phyloP scores from a whole-genome alignment of 2,329 filamentous ascomycete genomes.

The Colletotrichum euphorbiae region DNA sequence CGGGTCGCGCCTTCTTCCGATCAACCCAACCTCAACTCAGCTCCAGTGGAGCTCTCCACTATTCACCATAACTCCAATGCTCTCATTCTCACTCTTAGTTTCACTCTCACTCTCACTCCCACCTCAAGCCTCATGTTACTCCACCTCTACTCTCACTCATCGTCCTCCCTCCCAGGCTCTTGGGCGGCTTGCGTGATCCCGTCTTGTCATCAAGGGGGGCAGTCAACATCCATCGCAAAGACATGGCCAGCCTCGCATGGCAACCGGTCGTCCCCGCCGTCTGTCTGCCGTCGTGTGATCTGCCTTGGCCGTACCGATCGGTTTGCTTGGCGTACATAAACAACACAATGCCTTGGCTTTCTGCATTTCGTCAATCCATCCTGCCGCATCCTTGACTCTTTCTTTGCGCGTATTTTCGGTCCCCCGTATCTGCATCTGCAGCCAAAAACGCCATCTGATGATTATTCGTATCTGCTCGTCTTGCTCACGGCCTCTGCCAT shows the following conservation, averaged over 20 bases:
- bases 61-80: neutral
- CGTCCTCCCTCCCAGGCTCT: neutral
- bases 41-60: neutral
- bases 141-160: neutral
- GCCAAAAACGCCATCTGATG: neutral
- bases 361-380: neutral
- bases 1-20: neutral
- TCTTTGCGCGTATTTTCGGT: conserved; percentile 4
- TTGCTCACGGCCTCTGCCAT: neutral
- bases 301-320: conserved; percentile 38
- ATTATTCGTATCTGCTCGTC: neutral
- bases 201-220: neutral
- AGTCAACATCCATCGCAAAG: neutral
- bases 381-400: too few species aligned
- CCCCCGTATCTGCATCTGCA: conserved; percentile 1
- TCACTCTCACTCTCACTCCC: neutral
- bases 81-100: neutral
- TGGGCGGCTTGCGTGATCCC: neutral
- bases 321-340: conserved; percentile 31
- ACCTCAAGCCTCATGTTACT: neutral
- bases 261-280: conserved; percentile 10
- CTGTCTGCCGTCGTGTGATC: conserved; percentile 34
- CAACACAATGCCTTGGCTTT: conserved; percentile 14
- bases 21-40: too few species aligned
- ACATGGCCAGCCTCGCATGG: neutral